Base-by-base conservation (phyloP, 192 early-diverging fungal species). In the Coemansia sp. region DNA sequence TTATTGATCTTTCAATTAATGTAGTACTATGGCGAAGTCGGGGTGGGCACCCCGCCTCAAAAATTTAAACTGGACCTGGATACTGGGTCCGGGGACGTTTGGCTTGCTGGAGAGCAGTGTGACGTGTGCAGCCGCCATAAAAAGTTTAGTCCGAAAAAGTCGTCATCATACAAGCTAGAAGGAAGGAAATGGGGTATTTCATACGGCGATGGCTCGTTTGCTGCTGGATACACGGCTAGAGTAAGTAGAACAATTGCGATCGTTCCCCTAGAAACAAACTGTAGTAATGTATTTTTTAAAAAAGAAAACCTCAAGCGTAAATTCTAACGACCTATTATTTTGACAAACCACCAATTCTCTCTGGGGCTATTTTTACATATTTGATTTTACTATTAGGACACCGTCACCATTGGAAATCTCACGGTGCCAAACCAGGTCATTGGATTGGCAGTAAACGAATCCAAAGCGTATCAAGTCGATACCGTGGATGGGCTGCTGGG, bases 61-160 rank as follows among this genome's bases (percentile, higher is more conserved):
- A 74, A 72, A 37, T 87, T 91, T 68, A 88, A 88, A 53, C 72
- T 91, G n/a, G 83, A 88, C 59, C 84, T 91, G 34, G 89, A 91
- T 57, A 91, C 89, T 4, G 89, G 89, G 21, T 89, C 87, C 2
- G 85, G 85, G n/a, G 89, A 91, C 68, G 65, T 89, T 3, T 91
- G 88, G 88, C 78, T 88, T 49, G 82, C 85, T 3, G 83, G 81
- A 26, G 78, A 79, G 16, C 70, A 80, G 56, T 79, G 83, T 25
- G 59, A 61, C 5, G 75, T 73, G 16, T 88, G 85, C 59, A 53
- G 35, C 16, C 52, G 56, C 18, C 84, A 88, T 51, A 77, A 63
- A 58, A 74, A 69, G 9, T 89, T 78, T 55, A 75, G 86, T 39
- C 71, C 84, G 7, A 71, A 62, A 46, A 81, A 81, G 62, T 87